phyloP scores from a whole-genome alignment of 2,329 filamentous ascomycete species.

The Botrytis fragariae region DNA sequence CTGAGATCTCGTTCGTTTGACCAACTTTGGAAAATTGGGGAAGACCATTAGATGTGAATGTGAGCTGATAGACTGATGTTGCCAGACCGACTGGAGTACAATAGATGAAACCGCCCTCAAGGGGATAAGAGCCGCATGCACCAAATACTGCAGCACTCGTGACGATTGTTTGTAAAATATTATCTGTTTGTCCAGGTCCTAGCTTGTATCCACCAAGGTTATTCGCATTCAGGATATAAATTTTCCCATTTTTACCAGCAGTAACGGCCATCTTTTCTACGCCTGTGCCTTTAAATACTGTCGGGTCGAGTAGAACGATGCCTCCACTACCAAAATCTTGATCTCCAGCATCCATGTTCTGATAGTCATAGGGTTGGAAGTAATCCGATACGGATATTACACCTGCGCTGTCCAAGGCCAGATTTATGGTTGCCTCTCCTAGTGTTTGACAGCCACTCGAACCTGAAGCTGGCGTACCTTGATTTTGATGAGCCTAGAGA shows the following conservation, averaged over 20 bases:
- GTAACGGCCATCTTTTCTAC: slow-evolving; percentile 42
- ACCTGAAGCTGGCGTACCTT: slow-evolving; percentile 38
- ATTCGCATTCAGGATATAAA: slow-evolving; percentile 43
- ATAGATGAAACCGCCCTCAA: slow-evolving; percentile 46
- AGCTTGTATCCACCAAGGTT: slow-evolving; percentile 45
- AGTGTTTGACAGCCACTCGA: slow-evolving; percentile 39
- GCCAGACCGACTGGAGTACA: slow-evolving; percentile 40
- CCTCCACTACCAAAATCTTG: slow-evolving; percentile 43
- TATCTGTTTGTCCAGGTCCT: slow-evolving; percentile 40
- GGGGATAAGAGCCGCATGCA: slow-evolving; percentile 43
- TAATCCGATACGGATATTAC: slow-evolving; percentile 41
- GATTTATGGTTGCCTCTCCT: slow-evolving; percentile 47
- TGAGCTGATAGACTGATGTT: slow-evolving; percentile 40
- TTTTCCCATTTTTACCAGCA: slow-evolving; percentile 43
- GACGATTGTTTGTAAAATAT: slow-evolving; percentile 41
- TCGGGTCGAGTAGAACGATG: slow-evolving; percentile 39
- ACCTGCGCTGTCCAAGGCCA: slow-evolving; percentile 39
- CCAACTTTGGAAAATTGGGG: slow-evolving; percentile 39
- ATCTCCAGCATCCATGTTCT: slow-evolving; percentile 41
- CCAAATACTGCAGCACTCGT: slow-evolving; percentile 41
- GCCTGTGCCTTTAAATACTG: slow-evolving; percentile 39
- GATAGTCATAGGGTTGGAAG: slow-evolving; percentile 45
- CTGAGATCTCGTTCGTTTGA: slow-evolving; percentile 35
- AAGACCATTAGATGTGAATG: slow-evolving; percentile 35
- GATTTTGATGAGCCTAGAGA: slow-evolving; percentile 37